These are phyloP conservation scores for Cymbidium sinense DNA, from an alignment of 106 monocot species.

Conservation along the genomic window DNA sequence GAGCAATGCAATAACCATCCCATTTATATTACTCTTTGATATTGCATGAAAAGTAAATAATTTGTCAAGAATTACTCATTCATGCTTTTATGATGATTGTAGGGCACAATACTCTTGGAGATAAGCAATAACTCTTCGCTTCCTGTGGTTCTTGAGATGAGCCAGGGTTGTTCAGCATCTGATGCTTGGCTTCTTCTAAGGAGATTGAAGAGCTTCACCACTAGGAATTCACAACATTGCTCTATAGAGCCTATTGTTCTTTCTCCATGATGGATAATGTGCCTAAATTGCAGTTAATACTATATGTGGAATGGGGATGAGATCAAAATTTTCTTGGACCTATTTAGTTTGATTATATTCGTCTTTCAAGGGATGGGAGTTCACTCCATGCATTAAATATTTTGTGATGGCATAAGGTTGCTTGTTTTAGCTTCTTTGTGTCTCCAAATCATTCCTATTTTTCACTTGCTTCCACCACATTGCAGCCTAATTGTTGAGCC, in stretches of 20 bases:
- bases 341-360: not conserved
- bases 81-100: slow-evolving; percentile 9
- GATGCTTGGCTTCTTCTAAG: slow-evolving; percentile 58
- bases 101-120: slow-evolving; percentile 68
- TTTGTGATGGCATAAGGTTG: not conserved
- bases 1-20: not conserved
- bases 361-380: not conserved
- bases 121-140: slow-evolving; percentile 32
- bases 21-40: not conserved
- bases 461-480: not conserved
- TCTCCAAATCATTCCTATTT: not conserved
- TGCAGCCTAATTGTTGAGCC: not conserved
- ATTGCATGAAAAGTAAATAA: not conserved
- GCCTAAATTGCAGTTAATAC: not conserved
- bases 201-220: slow-evolving; percentile 36
- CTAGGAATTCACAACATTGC: slow-evolving; percentile 1
- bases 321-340: not conserved
- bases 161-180: slow-evolving; percentile 43
- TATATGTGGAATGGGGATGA: not conserved
- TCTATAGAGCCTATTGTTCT: slow-evolving; percentile 15
- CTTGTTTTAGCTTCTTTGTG: not conserved
- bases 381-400: not conserved
- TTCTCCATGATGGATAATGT: slow-evolving; percentile 25
- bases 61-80: not conserved
- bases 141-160: slow-evolving; percentile 64